A percentile compares a stretch with the other conserved stretches of the same genome.
Evolutionary conservation across 352 stramenopile species (phyloP).

Genomic region (Pythium myriotylum): DNA sequence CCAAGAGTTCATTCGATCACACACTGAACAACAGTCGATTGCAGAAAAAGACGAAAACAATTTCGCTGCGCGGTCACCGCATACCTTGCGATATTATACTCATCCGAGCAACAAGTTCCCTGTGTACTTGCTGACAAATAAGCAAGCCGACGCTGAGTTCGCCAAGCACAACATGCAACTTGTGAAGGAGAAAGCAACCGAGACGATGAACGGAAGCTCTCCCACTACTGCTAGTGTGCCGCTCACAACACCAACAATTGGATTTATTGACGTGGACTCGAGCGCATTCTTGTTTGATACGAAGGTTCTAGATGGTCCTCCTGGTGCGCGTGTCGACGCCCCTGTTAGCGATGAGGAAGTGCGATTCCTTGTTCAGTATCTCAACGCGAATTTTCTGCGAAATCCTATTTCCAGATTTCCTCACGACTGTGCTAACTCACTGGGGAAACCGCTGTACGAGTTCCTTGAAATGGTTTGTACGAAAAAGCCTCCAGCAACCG

Average conservation of each 20-base stretch:
- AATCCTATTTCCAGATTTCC: constrained; percentile 73
- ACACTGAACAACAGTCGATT: constrained; percentile 21
- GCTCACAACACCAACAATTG: constrained; percentile 14
- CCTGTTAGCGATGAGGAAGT: constrained; percentile 50
- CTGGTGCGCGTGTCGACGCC: background rate
- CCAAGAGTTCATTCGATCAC: constrained; percentile 75
- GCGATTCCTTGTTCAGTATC: constrained; percentile 78
- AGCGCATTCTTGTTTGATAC: constrained; percentile 15
- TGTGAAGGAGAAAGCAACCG: constrained; percentile 12
- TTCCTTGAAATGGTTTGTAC: constrained; percentile 90
- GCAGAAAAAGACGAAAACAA: no score
- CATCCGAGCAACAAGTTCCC: constrained; percentile 56
- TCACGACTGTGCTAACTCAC: constrained; percentile 69
- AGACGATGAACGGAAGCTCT: background rate
- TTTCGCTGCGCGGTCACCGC: no score
- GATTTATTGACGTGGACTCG: constrained; percentile 54
- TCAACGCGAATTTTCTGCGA: constrained; percentile 83
- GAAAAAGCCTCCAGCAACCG: constrained; percentile 68
- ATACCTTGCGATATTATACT: constrained; percentile 31
- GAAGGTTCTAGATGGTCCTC: no score
- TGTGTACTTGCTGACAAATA: constrained; percentile 55
- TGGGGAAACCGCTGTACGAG: constrained; percentile 86
- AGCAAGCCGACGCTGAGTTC: constrained; percentile 44
- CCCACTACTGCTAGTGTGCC: background rate
- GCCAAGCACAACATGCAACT: constrained; percentile 34